Evolutionary conservation across 495 filamentous ascomycete species (phyloP).

Genomic region (Poronia punctata): DNA sequence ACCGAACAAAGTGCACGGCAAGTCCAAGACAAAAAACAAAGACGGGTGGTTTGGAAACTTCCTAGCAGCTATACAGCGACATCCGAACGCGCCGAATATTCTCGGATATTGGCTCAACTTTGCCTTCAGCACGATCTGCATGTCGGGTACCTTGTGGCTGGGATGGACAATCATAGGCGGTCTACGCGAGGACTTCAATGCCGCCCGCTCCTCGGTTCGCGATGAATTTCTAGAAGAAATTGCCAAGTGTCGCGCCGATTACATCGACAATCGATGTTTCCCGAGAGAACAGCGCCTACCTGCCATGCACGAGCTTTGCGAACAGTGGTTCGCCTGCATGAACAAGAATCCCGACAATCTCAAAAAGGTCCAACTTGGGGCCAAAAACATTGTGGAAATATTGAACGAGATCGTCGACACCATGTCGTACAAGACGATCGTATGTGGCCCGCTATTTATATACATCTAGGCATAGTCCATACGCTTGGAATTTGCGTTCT

Average conservation of each 20-base stretch:
- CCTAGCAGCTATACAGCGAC: slow-evolving; percentile 62
- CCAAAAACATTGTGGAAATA: slow-evolving; percentile 38
- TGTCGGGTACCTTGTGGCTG: slow-evolving; percentile 60
- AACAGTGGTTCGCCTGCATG: slow-evolving; percentile 83
- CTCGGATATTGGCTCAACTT: slow-evolving; percentile 81
- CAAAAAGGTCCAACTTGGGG: slow-evolving; percentile 34
- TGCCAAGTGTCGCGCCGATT: slow-evolving; percentile 59
- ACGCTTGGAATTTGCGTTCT: neutral
- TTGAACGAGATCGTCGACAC: slow-evolving; percentile 41
- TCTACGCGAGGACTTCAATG: slow-evolving; percentile 68
- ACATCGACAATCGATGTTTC: slow-evolving; percentile 64
- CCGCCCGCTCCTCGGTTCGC: slow-evolving; percentile 56
- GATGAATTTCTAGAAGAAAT: slow-evolving; percentile 66
- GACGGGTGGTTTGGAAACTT: slow-evolving; percentile 46
- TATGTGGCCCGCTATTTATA: slow-evolving; percentile 50
- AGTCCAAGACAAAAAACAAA: slow-evolving; percentile 30
- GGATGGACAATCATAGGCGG: slow-evolving; percentile 62
- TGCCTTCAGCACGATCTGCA: slow-evolving; percentile 66
- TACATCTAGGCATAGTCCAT: neutral
- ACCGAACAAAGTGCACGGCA: slow-evolving; percentile 14
- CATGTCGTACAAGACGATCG: slow-evolving; percentile 47
- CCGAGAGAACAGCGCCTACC: slow-evolving; percentile 52
- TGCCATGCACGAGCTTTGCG: slow-evolving; percentile 64
- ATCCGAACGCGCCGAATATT: slow-evolving; percentile 80
- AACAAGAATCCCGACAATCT: slow-evolving; percentile 42